phyloP scores from a whole-genome alignment of 2,329 filamentous ascomycete genomes.

The Pseudogymnoascus sp. region DNA sequence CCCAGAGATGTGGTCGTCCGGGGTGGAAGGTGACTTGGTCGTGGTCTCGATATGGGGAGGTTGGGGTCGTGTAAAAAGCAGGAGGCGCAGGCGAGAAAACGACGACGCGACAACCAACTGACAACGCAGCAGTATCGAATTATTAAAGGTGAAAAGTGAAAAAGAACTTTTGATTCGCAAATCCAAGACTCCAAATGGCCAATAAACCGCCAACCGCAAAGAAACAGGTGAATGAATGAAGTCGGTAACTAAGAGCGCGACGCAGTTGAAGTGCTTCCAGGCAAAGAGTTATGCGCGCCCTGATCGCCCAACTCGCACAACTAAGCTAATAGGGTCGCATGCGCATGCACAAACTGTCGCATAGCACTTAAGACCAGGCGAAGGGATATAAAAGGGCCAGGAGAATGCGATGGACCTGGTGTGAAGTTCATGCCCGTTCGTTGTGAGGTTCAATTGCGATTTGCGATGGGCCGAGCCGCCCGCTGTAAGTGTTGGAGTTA shows the following conservation, averaged over 20 bases:
- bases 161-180: neutral
- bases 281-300: neutral
- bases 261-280: neutral
- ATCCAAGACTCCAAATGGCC: slow-evolving; percentile 7
- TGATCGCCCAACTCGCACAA: neutral
- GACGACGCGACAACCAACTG: neutral
- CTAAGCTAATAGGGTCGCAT: slow-evolving; percentile 5
- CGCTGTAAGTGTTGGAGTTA: neutral
- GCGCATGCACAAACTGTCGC: slow-evolving; percentile 1
- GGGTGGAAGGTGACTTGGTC: slow-evolving; percentile 5
- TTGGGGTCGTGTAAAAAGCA: slow-evolving; percentile 10
- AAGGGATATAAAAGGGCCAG: neutral
- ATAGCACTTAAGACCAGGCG: slow-evolving; percentile 2
- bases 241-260: neutral
- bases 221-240: neutral
- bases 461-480: slow-evolving; percentile 4
- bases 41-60: slow-evolving; percentile 5
- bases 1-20: slow-evolving; percentile 9
- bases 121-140: slow-evolving; percentile 2
- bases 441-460: neutral
- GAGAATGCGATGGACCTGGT: neutral
- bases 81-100: slow-evolving; percentile 11
- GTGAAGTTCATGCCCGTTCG: neutral
- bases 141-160: neutral
- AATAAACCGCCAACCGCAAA: slow-evolving; percentile 1